Evolutionary conservation across 192 early-diverging fungal species (phyloP), one percentile per base, ranked within the genome.

Genomic region (Coemansia sp.): DNA sequence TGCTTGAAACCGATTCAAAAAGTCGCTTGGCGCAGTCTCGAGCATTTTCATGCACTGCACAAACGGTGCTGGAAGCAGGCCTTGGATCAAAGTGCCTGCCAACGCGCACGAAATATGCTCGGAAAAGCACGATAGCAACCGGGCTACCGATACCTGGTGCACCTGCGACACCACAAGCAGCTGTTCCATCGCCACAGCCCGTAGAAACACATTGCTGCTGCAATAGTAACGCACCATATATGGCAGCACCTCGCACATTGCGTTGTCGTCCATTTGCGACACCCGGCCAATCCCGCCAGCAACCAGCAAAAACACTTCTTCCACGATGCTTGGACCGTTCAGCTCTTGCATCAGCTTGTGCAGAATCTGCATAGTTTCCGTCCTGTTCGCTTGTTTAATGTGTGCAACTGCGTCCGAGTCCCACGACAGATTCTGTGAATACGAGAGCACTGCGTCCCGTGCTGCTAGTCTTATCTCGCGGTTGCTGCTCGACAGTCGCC

Each of bases 181-280:
- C 61, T 82, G 79, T 41, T 82, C 79, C 73, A 76, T 76, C 4
- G 79, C 79, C 61, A 82, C 79, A 2, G 79, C 74, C 2, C 68
- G 73, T 19, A 82, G 59, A 38, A 82, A 82, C 8, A 82, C 32
- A 47, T 82, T 82, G 38, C 59, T 49, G 11, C 56, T 27, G 58
- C 74, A 77, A 47, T 71, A 82, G 59, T 74, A 74, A 0, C 41
- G 52, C 0, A 82, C 51, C 27, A 82, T 53, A 51, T 70, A 77
- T 7, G 66, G 47, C 48, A 73, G 54, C 14, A 64, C 67, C 4
- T 37, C 22, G 49, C 65, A 54, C 56, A 82, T 68, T 8, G 71
- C 51, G 20, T 41, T 50, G 18, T 77, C 79, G 4, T 41, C 20
- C 10, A 77, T 23, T 10, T 51, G 43, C 29, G 66, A 62, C 13